These are phyloP conservation scores for Plasmodium fragile DNA, from an alignment of 169 alveolate species.

Conservation along the genomic window DNA sequence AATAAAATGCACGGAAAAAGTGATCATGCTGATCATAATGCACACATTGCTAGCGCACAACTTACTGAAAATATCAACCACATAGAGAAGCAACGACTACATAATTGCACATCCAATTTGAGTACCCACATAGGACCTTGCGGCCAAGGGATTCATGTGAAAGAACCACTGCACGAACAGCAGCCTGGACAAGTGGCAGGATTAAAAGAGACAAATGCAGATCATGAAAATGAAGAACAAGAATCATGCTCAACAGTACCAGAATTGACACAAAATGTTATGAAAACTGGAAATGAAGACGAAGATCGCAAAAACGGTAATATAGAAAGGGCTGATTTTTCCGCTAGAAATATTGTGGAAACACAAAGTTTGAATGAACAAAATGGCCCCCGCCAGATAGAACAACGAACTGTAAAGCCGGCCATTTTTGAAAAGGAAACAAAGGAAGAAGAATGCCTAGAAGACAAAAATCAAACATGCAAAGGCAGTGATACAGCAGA, in stretches of 20 bases:
- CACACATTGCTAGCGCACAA: background rate
- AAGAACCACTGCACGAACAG: background rate
- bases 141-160: background rate
- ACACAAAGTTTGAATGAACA: background rate
- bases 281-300: background rate
- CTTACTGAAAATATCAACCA: background rate
- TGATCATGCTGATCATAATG: background rate
- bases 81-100: background rate
- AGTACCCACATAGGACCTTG: background rate
- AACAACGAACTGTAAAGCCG: background rate
- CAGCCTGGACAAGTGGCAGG: background rate
- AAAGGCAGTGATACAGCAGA: background rate
- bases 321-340: background rate
- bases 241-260: background rate
- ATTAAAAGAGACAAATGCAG: background rate
- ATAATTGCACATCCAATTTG: background rate
- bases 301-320: background rate
- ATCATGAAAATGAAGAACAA: background rate
- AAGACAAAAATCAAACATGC: background rate
- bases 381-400: background rate
- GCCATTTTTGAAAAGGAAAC: background rate
- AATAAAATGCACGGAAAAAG: background rate
- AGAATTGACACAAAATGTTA: background rate
- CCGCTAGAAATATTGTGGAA: background rate
- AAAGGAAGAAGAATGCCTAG: background rate